Percentiles rank a stretch among this genome's conserved stretches.
Conservation (phyloP, 1,139 yeast species). For the Pichia sp. region DNA sequence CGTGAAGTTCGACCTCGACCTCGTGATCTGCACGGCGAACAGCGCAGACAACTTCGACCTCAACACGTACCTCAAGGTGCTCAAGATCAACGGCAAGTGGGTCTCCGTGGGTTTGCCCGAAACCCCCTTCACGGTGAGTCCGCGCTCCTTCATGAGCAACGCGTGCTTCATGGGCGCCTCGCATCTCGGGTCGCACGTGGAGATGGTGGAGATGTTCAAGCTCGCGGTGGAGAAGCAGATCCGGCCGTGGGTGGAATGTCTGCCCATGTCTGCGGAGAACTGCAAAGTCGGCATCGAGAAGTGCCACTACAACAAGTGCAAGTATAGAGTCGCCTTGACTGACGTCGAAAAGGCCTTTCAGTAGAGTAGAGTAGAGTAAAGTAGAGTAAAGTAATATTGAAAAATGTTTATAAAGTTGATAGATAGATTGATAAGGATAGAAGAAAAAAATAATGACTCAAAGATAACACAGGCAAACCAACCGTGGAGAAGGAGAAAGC, state of each 20-base stretch:
- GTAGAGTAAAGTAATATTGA: background rate
- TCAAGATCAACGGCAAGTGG: slow-evolving; percentile 45
- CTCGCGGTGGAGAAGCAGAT: slow-evolving; percentile 51
- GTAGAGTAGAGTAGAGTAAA: background rate
- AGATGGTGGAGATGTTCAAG: slow-evolving; percentile 52
- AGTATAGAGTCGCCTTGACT: slow-evolving; percentile 60
- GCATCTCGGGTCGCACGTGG: slow-evolving; percentile 43
- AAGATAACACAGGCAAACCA: slow-evolving; percentile 4
- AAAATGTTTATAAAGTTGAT: background rate
- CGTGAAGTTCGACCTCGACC: slow-evolving; percentile 37
- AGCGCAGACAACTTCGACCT: slow-evolving; percentile 40
- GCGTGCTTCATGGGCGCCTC: slow-evolving; percentile 41
- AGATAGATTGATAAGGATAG: background rate
- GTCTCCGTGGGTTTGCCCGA: slow-evolving; percentile 54
- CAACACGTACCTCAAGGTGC: slow-evolving; percentile 33
- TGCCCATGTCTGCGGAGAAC: slow-evolving; percentile 47
- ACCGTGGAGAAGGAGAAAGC: background rate
- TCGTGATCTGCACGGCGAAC: slow-evolving; percentile 49
- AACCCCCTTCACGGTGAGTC: slow-evolving; percentile 33
- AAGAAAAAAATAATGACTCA: background rate
- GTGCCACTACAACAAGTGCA: slow-evolving; percentile 51
- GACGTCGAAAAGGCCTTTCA: slow-evolving; percentile 46
- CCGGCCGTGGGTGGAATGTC: slow-evolving; percentile 54
- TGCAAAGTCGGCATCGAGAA: slow-evolving; percentile 49
- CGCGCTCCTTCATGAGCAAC: slow-evolving; percentile 34